Evolutionary conservation across 768 basidiomycete genomes (phyloP), one percentile per base, ranked within the genome.

Genomic region (Lentinula raphanica): DNA sequence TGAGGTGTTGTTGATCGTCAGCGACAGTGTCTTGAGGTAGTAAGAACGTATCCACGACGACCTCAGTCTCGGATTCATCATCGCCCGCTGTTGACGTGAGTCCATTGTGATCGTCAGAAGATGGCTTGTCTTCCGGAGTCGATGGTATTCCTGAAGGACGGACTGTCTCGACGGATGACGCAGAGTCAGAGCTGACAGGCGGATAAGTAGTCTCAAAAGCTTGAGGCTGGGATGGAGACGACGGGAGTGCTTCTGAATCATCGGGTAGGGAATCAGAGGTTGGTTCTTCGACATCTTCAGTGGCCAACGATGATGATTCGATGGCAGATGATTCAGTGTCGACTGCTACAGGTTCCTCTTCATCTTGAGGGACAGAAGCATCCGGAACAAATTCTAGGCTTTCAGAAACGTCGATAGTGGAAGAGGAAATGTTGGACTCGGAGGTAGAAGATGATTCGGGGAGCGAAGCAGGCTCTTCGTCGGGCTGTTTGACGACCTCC

Each of bases 131-230:
- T n/a, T 5, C 31, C 0, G 50, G 17, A 35, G 8, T 13, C 3
- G 32, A 6, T 13, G 58, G 60, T 15, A 59, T 60, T 17, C 56
- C 36, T 12, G 23, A 46, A 19, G 62, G 68, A 27, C 63, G 64
- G 50, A 68, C 57, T 7, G 68, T 67, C 28, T 58, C 63, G 7
- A 58, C 59, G 25, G 68, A 69, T 1, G 61, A 57, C n/a, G n/a
- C n/a, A n/a, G n/a, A n/a, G 29, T 25, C 17, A 9, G 55, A 32
- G 49, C 3, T 21, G 23, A 50, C 42, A 42, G 55, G 29, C 35
- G 21, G 55, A 21, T 44, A 56, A 17, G 44, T 46, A 7, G 7
- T 8, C 25, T 17, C 31, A 7, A n/a, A 8, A 27, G 17, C n/a
- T 3, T 21, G 44, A 19, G 39, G 17, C 29, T 12, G 23, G 25